Percentiles rank a stretch among this genome's conserved stretches.
These are phyloP conservation scores for Paraleonurus japonicus DNA, from an alignment of 257 asterid species.

Conservation along the genomic window DNA sequence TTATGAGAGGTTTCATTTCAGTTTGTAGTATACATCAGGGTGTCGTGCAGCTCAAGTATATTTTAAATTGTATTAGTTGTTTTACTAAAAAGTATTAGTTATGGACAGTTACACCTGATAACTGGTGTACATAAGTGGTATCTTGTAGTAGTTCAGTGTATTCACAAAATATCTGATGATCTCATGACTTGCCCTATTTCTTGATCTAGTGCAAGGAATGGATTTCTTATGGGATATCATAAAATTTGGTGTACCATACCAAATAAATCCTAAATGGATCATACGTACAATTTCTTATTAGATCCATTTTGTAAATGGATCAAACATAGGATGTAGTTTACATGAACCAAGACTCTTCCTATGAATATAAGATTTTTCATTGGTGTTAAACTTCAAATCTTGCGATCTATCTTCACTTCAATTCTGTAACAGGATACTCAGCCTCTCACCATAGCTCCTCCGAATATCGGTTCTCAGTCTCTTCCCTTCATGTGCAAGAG, in stretches of 20 bases:
- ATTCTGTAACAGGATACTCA: constrained; percentile 28
- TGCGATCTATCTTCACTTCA: neutral
- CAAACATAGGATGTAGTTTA: neutral
- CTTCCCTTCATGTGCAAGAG: constrained; percentile 73
- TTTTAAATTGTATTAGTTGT: too few species aligned
- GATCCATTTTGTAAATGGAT: neutral
- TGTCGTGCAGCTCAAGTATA: too few species aligned
- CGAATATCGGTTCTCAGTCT: constrained; percentile 33
- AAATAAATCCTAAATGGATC: too few species aligned
- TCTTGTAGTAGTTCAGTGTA: neutral
- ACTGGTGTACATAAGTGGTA: too few species aligned
- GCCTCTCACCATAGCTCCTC: constrained; percentile 51
- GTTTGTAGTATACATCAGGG: too few species aligned
- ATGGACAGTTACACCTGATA: too few species aligned
- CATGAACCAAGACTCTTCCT: too few species aligned
- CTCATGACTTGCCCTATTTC: neutral
- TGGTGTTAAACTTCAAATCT: neutral
- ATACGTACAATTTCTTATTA: neutral
- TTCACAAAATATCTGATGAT: neutral
- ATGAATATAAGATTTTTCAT: neutral
- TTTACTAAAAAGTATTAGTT: too few species aligned
- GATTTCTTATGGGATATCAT: neutral
- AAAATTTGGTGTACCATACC: too few species aligned
- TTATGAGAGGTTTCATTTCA: neutral
- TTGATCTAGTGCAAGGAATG: neutral